Conservation (phyloP, 2,329 filamentous ascomycete genomes). For the Clonostachys rhizophaga region DNA sequence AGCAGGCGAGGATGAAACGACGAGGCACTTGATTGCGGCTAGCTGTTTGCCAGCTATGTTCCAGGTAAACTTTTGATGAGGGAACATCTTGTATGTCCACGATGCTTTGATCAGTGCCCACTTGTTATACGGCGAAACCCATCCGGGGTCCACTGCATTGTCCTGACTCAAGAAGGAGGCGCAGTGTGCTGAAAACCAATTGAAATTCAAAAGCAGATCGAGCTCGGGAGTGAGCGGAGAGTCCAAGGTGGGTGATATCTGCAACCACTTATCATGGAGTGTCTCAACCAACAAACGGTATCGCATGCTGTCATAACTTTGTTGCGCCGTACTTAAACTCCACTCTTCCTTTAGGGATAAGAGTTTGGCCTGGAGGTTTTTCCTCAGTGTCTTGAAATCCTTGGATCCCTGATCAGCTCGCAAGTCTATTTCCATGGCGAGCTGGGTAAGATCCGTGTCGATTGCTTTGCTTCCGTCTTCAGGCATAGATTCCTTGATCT, state of each 20-base stretch:
- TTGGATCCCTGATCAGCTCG: conserved; percentile 12
- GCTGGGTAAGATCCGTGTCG: conserved; percentile 28
- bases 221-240: background rate
- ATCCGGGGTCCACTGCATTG: background rate
- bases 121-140: conserved; percentile 16
- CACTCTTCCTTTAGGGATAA: conserved; percentile 20
- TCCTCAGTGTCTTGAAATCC: conserved; percentile 22
- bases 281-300: background rate
- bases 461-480: conserved; percentile 14
- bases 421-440: conserved; percentile 24
- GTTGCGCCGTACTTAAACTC: conserved; percentile 13
- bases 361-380: conserved; percentile 25
- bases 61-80: conserved; percentile 32
- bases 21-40: conserved; percentile 36
- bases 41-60: conserved; percentile 43
- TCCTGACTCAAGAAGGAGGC: background rate
- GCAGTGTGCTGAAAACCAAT: background rate
- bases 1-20: background rate
- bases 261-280: background rate
- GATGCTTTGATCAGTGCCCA: conserved; percentile 50
- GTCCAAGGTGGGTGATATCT: background rate
- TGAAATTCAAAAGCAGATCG: background rate
- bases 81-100: conserved; percentile 33
- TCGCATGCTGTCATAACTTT: background rate
- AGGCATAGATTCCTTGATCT: conserved; percentile 17